These are phyloP conservation scores for Alternaria infectoria DNA, from an alignment of 2,329 filamentous ascomycete genomes.

Conservation along the genomic window DNA sequence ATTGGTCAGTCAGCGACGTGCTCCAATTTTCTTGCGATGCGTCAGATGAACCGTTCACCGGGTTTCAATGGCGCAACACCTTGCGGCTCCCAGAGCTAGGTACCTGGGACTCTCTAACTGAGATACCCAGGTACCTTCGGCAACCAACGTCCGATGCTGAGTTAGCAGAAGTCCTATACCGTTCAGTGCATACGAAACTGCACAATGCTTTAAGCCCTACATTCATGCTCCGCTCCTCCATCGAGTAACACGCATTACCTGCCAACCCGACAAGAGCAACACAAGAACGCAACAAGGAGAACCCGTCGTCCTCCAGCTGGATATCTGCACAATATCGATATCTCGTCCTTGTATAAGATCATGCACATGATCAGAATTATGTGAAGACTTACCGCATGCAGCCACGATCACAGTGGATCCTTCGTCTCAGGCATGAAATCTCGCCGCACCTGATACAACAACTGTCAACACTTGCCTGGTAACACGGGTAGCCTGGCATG, in stretches of 20 bases:
- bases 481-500: slow-evolving; percentile 9
- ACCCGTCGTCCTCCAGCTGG: neutral
- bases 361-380: slow-evolving; percentile 6
- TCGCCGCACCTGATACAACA: slow-evolving; percentile 21
- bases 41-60: neutral
- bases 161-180: neutral
- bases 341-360: neutral
- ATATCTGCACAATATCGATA: neutral
- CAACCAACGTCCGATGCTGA: neutral
- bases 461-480: slow-evolving; percentile 9
- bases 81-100: neutral
- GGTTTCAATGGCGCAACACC: neutral
- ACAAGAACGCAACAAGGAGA: neutral
- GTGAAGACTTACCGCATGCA: neutral
- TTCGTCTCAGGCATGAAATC: slow-evolving; percentile 12
- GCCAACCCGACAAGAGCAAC: neutral
- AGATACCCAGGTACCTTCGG: neutral
- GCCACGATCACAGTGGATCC: slow-evolving; percentile 4
- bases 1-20: neutral
- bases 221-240: neutral
- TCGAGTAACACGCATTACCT: neutral
- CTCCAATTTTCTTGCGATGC: neutral
- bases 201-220: neutral
- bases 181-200: neutral
- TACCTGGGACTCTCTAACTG: neutral